A percentile compares a stretch with the other conserved stretches of the same genome.
phyloP scores from a whole-genome alignment of 352 stramenopile species.

The Phytophthora litchii region DNA sequence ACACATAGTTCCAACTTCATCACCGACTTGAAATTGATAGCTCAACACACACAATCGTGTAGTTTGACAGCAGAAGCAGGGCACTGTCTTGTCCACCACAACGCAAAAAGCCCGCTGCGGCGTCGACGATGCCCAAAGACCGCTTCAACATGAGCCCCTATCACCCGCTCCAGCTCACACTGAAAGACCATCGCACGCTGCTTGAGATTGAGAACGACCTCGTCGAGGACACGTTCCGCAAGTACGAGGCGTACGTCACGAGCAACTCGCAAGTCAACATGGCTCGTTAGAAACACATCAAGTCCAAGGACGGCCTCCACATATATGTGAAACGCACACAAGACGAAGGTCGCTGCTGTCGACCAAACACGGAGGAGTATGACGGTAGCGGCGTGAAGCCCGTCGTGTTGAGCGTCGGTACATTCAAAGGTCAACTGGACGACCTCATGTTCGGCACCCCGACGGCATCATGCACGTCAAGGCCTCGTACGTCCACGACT shows the following conservation, averaged over 20 bases:
- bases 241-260: conserved; percentile 32
- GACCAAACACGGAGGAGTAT: neutral
- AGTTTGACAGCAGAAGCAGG: conserved; percentile 7
- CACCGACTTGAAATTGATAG: conserved; percentile 6
- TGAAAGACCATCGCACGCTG: conserved; percentile 24
- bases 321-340: conserved; percentile 22
- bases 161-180: conserved; percentile 24
- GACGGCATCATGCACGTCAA: conserved; percentile 44
- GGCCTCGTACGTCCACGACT: conserved; percentile 38
- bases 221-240: conserved; percentile 25
- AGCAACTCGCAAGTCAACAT: conserved; percentile 24
- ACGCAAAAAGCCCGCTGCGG: conserved; percentile 27
- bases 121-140: conserved; percentile 32
- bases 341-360: neutral
- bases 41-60: neutral
- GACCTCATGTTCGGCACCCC: conserved; percentile 46
- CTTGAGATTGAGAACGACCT: conserved; percentile 25
- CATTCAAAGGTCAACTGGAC: conserved; percentile 36
- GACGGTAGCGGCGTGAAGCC: neutral
- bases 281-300: conserved; percentile 27
- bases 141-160: conserved; percentile 39
- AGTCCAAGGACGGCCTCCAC: conserved; percentile 33
- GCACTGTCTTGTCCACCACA: conserved; percentile 29
- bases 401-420: conserved; percentile 34
- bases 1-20: conserved; percentile 14